Evolutionary conservation across 2,329 filamentous ascomycete genomes (phyloP).

Genomic region (Ascochyta pisi): DNA sequence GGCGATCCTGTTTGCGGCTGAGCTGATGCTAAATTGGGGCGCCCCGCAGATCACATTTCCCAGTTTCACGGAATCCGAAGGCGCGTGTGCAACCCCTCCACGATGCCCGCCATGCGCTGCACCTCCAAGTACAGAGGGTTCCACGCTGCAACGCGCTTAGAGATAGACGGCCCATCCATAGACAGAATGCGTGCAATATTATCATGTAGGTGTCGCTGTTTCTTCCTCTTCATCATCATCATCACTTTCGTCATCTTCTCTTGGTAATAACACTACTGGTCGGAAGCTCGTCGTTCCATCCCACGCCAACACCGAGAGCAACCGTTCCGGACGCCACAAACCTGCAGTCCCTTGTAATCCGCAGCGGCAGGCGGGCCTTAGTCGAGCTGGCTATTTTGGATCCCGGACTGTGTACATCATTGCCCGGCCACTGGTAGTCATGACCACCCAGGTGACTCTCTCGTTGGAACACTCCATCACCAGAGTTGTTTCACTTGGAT

Average conservation of each 20-base stretch:
- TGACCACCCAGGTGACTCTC: conserved; percentile 20
- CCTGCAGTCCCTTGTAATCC: conserved; percentile 12
- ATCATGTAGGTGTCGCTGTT: conserved; percentile 1
- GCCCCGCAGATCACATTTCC: conserved; percentile 13
- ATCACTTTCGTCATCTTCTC: not conserved
- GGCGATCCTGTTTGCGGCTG: conserved; percentile 15
- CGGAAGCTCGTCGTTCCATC: conserved; percentile 10
- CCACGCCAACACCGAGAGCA: conserved; percentile 9
- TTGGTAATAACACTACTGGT: not conserved
- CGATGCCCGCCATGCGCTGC: conserved; percentile 10
- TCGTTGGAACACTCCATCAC: conserved; percentile 19
- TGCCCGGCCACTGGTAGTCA: conserved; percentile 25
- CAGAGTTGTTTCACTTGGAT: conserved; percentile 15
- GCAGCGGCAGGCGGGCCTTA: conserved; percentile 10
- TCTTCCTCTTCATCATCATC: not conserved
- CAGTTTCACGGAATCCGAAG: conserved; percentile 16
- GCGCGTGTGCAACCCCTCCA: conserved; percentile 6
- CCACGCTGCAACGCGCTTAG: conserved; percentile 5
- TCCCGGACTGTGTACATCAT: conserved; percentile 20
- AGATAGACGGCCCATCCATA: not conserved
- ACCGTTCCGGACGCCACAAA: conserved; percentile 13
- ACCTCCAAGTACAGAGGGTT: conserved; percentile 4
- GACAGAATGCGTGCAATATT: not conserved
- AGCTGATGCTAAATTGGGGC: conserved; percentile 12
- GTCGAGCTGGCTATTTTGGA: conserved; percentile 16